Evolutionary conservation across 169 alveolate species (phyloP).

Genomic region (Plasmodium sp.): DNA sequence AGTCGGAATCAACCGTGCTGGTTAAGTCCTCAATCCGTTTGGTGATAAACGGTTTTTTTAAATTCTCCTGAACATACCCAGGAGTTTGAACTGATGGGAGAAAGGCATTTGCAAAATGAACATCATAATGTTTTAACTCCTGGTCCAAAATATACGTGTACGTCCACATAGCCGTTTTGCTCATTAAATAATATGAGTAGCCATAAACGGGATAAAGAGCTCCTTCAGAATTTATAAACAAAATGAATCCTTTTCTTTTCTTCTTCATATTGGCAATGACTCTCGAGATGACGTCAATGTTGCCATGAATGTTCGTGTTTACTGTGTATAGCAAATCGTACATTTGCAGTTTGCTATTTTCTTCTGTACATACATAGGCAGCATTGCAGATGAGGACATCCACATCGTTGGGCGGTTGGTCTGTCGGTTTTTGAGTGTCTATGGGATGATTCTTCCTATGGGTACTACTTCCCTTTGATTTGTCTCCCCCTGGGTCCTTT

Average conservation of each 20-base stretch:
- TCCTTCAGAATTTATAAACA: conserved; percentile 61
- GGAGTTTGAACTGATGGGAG: conserved; percentile 68
- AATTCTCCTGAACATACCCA: conserved; percentile 45
- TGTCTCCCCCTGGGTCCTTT: neutral
- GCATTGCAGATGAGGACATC: conserved; percentile 73
- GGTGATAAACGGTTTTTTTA: conserved; percentile 43
- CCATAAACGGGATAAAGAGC: conserved; percentile 69
- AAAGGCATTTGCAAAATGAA: conserved; percentile 52
- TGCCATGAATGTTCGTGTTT: conserved; percentile 47
- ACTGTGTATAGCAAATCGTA: conserved; percentile 52
- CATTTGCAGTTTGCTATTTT: conserved; percentile 25
- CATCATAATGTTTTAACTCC: conserved; percentile 41
- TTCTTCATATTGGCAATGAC: conserved; percentile 19
- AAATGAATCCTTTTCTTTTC: conserved; percentile 32
- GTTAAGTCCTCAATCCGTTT: conserved; percentile 36
- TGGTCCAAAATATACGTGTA: conserved; percentile 58
- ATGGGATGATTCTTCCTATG: neutral
- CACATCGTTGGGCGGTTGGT: neutral
- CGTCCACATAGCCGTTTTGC: conserved; percentile 61
- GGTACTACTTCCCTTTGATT: neutral
- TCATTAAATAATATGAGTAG: conserved; percentile 49
- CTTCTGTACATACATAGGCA: conserved; percentile 57
- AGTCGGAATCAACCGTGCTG: conserved; percentile 33
- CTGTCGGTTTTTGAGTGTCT: neutral
- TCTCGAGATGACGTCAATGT: conserved; percentile 44